phyloP scores from a whole-genome alignment of 2,329 filamentous ascomycete species.

The Pseudogymnoascus sp. region DNA sequence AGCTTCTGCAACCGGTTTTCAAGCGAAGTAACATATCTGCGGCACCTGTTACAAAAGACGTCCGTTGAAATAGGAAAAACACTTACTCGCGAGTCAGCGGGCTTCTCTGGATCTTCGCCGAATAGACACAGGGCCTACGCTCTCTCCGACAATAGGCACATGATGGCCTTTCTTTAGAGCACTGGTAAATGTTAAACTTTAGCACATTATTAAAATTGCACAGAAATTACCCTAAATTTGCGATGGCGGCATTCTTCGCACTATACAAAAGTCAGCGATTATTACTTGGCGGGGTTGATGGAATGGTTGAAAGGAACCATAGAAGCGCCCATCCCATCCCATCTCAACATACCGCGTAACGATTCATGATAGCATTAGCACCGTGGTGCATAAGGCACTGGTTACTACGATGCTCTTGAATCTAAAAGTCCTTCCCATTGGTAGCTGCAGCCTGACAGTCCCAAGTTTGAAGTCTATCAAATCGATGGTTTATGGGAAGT shows the following conservation, averaged over 20 bases:
- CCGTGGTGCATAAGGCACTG: constrained; percentile 4
- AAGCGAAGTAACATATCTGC: constrained; percentile 34
- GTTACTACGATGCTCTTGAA: constrained; percentile 1
- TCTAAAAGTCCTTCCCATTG: constrained; percentile 4
- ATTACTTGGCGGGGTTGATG: not conserved
- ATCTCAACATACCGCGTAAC: constrained; percentile 4
- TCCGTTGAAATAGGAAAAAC: not conserved
- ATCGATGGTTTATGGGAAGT: constrained; percentile 8
- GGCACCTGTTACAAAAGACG: not conserved
- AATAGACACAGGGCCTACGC: not conserved
- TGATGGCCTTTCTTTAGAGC: constrained; percentile 9
- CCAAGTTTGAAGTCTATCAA: constrained; percentile 1
- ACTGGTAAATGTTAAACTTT: not conserved
- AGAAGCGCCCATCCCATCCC: not conserved
- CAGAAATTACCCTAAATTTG: constrained; percentile 12
- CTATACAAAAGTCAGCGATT: not conserved
- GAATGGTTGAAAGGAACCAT: not conserved
- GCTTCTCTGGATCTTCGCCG: constrained; percentile 7
- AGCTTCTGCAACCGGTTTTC: constrained; percentile 35
- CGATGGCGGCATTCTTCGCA: constrained; percentile 5
- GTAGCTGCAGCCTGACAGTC: not conserved
- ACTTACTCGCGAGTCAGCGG: constrained; percentile 9
- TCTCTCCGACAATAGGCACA: not conserved
- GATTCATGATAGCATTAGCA: constrained; percentile 8
- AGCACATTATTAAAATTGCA: not conserved